A percentile compares a stretch with the other conserved stretches of the same genome.
Conservation (phyloP, 2,329 filamentous ascomycete species). For the Fusarium cicatricum region DNA sequence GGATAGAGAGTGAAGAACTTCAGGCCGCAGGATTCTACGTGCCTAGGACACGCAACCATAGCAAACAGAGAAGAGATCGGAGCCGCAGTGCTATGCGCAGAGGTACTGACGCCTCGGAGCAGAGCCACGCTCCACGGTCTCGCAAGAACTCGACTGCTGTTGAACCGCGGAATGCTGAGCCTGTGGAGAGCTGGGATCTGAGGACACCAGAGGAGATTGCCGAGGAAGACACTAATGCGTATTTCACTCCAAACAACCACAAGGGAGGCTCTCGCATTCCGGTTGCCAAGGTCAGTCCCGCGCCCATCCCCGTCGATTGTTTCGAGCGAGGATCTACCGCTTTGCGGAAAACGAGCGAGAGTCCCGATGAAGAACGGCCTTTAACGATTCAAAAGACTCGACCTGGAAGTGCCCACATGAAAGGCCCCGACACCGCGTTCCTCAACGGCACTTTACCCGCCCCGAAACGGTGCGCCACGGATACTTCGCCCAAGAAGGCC, state of each 20-base stretch:
- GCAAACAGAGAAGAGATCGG: slow-evolving; percentile 54
- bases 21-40: slow-evolving; percentile 78
- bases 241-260: slow-evolving; percentile 60
- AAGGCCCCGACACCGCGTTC: slow-evolving; percentile 38
- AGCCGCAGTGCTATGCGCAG: slow-evolving; percentile 48
- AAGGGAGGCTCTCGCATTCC: slow-evolving; percentile 85
- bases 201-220: slow-evolving; percentile 81
- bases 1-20: slow-evolving; percentile 82
- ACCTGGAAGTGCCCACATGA: slow-evolving; percentile 74
- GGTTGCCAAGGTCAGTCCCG: slow-evolving; percentile 79
- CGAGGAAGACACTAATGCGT: slow-evolving; percentile 61
- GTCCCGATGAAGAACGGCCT: slow-evolving; percentile 62
- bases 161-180: slow-evolving; percentile 51
- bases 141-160: slow-evolving; percentile 58
- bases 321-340: slow-evolving; percentile 78
- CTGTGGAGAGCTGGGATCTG: slow-evolving; percentile 71
- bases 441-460: slow-evolving; percentile 35
- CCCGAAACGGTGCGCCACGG: slow-evolving; percentile 55
- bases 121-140: slow-evolving; percentile 38
- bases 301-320: slow-evolving; percentile 75
- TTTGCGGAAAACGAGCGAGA: slow-evolving; percentile 65
- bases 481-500: slow-evolving; percentile 64
- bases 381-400: slow-evolving; percentile 69
- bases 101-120: slow-evolving; percentile 45
- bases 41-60: slow-evolving; percentile 61